Conservation (phyloP, 2,329 filamentous ascomycete genomes). For the Fulvia fulva region DNA sequence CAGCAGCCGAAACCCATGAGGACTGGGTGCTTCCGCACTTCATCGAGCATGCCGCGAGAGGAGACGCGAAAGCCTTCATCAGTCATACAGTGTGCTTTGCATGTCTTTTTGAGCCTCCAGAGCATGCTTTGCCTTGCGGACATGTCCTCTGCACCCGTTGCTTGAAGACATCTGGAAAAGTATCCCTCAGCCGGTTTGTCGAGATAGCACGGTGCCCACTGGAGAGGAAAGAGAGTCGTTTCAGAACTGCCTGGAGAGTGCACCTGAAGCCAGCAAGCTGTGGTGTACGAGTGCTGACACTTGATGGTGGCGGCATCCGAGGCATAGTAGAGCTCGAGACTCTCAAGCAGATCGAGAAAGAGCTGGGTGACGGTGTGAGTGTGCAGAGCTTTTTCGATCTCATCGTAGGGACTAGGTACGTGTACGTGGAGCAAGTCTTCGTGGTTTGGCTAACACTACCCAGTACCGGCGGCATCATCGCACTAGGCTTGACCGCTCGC, state of each 20-base stretch:
- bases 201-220: slow-evolving; percentile 27
- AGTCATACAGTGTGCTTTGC: slow-evolving; percentile 44
- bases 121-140: slow-evolving; percentile 41
- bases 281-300: slow-evolving; percentile 40
- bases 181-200: not conserved
- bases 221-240: slow-evolving; percentile 1
- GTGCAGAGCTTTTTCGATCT: slow-evolving; percentile 46
- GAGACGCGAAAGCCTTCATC: slow-evolving; percentile 20
- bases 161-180: slow-evolving; percentile 30
- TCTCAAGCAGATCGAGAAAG: slow-evolving; percentile 36
- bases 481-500: slow-evolving; percentile 28
- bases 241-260: not conserved
- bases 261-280: slow-evolving; percentile 19
- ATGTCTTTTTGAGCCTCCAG: slow-evolving; percentile 39
- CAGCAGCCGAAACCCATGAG: not conserved
- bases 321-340: slow-evolving; percentile 42
- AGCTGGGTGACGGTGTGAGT: slow-evolving; percentile 34
- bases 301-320: slow-evolving; percentile 42
- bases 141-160: slow-evolving; percentile 42
- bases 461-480: slow-evolving; percentile 27
- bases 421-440: too few species aligned
- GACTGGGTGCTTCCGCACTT: not conserved
- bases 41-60: not conserved
- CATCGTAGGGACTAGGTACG: slow-evolving; percentile 44
- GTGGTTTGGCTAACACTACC: too few species aligned